Evolutionary conservation across 1,284 basidiomycete species (phyloP), one percentile per base, ranked within the genome.

Genomic region (Cryptococcus maquisensis): DNA sequence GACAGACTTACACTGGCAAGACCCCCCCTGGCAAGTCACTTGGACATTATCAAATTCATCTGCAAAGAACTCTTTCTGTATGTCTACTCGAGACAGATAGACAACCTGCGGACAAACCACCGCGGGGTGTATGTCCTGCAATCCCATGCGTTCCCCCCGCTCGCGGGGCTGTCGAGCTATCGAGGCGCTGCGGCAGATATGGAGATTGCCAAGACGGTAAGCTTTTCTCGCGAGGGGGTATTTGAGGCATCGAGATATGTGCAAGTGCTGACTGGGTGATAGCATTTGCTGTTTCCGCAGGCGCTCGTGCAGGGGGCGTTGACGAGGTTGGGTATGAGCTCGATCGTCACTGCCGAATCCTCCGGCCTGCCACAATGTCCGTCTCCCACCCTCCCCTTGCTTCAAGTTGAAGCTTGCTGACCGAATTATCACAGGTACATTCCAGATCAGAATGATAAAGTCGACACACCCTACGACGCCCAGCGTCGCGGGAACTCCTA

Each of bases 41-140:
- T 97, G 9, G 93, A 97, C 64, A 85, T 84, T 15, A 86, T 97
- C 77, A 97, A 97, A 74, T 96, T 96, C 68, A 82, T 97, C 57
- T 97, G 93, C 79, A 97, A 97, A 71, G 93, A 97, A 59, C 78
- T 96, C n/a, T 74, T 75, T 62, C 57, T 74, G 6, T 66, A 67
- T 59, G 65, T 75, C 26, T 73, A 75, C 49, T 66, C 70, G 21
- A 94, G 95, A 69, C 94, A 96, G 73, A 90, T 96, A 1, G 93
- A 97, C 71, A 96, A 96, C 71, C 78, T 97, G 46, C 83, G 93
- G 45, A 97, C 93, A 9, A 97, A 97, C 72, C 93, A 96, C 74
- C 79, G 91, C 49, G 93, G 94, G 12, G 86, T 95, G 4, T 97
- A 93, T 63, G 93, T 97, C 2, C 79, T 97, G 1, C 91, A 95